Evolutionary conservation across 805 yeast species (phyloP), one percentile per base, ranked within the genome.

Genomic region (Candida coquimbonensis): DNA sequence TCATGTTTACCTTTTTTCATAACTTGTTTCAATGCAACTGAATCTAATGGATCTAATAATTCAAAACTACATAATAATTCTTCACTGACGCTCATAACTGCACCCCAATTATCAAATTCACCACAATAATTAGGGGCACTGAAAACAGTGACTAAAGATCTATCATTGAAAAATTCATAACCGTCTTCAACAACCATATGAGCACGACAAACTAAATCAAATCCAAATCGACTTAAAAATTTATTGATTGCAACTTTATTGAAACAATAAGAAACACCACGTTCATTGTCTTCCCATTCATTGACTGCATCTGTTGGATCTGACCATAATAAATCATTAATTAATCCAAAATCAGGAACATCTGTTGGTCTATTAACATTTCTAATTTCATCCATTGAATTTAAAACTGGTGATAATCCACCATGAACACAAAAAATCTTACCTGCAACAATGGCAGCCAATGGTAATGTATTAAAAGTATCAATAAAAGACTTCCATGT

Each of bases 171-270:
- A 65, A 91, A 91, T 72, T 91, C 98, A 68, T 93, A 91, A 54
- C 99, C 99, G 68, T 91, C 99, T 70, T 91, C 99, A 49, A 91
- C 99, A 53, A 91, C 99, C 72, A 91, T 97, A 75, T 91, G 99
- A 39, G 98, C 98, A 66, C 99, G 80, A 72, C 98, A 93, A 59
- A 91, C 90, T 61, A 91, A 79, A 68, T 93, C 98, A 90, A 91
- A 87, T 64, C 91, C 98, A 68, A 91, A 98, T 62, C 89, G 89
- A 67, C 90, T 96, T 65, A 93, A 73, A 66, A 91, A 91, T 68
- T 97, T 77, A 53, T 95, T 86, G 43, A 91, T 97, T 44, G 91
- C 98, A 66, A 91, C 98, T 14, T 98, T 98, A 16, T 98, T 98
- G 69, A 93, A 91, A 21, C 98, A 91, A 69, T 90, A 91, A 17